Evolutionary conservation across 352 stramenopile genomes (phyloP), one percentile per base, ranked within the genome.

Genomic region (Phytophthora kernoviae): DNA sequence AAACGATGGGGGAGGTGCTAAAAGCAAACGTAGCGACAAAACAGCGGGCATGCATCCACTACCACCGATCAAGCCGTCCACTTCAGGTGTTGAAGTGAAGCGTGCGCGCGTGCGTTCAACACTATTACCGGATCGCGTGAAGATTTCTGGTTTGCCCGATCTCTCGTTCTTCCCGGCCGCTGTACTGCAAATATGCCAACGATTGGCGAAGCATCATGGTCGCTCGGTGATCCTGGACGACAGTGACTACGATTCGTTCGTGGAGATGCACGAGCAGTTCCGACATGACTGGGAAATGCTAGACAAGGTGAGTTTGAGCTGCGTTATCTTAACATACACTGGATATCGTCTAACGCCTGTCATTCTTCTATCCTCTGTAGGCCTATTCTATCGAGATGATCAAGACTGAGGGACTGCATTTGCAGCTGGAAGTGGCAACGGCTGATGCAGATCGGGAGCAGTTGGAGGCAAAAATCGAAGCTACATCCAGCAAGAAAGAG

Each of bases 171-270:
- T 88, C 8, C 76, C 79, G 14, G 30, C 48, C 12, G 54, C 53
- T 15, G 64, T 90, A 20, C 59, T 72, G 42, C 48, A 81, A 2
- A 87, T 92, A 24, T 90, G 80, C 54, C 82, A 86, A 24, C 73
- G 68, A 14, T 44, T 89, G 2, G 57, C 77, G 14, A 52, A 62
- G 10, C 73, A 88, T 49, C 83, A 69, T 15, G 71, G 68, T 2
- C 72, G 81, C 10, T 82, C 83, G 6, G 69, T 74, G 2, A 81
- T 93, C 32, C 61, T 88, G 33, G 83, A 93, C 39, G 75, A 77
- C n/a, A 58, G 42, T 21, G 83, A 93, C 72, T 84, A 87, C 51
- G 49, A 78, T 10, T 65, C 62, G 17, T 90, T 93, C 40, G 46
- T 73, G 14, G 47, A 74, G 22, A 82, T 80, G 47, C 66, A 90